Percentiles rank a stretch among this genome's conserved stretches.
phyloP scores from a whole-genome alignment of 169 alveolate genomes.

The Pseudocohnilembus persalinus region DNA sequence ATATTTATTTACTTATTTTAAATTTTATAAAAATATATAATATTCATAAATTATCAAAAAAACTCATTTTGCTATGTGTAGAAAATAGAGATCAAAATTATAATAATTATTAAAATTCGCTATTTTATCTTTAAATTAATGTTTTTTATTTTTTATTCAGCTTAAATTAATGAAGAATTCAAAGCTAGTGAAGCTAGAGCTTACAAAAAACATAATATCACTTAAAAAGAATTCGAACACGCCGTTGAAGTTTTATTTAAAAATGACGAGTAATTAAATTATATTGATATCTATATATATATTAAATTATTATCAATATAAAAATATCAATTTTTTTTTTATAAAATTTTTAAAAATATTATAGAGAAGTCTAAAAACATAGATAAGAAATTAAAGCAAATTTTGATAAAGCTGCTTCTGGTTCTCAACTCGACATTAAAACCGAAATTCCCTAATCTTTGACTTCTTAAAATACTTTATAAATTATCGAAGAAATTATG shows the following conservation, averaged over 20 bases:
- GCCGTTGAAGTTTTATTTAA: not conserved
- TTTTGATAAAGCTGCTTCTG: slow-evolving; percentile 21
- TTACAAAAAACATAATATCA: too few relatives aligned
- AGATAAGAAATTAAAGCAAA: not conserved
- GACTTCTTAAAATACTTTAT: slow-evolving; percentile 10
- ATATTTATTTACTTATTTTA: too few relatives aligned
- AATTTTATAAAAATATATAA: too few relatives aligned
- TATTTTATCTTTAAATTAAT: too few relatives aligned
- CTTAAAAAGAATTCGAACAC: not conserved
- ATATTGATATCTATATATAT: too few relatives aligned
- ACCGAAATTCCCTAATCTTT: slow-evolving; percentile 28
- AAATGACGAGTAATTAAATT: not conserved
- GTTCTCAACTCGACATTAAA: slow-evolving; percentile 4
- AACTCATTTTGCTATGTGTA: too few relatives aligned
- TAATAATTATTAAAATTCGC: too few relatives aligned
- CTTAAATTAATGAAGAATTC: not conserved
- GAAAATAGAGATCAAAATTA: too few relatives aligned
- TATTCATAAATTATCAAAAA: too few relatives aligned
- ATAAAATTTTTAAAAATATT: too few relatives aligned
- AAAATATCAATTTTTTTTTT: not conserved
- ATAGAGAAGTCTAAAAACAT: not conserved
- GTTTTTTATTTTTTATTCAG: not conserved
- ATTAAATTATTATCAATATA: too few relatives aligned
- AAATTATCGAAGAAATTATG: slow-evolving; percentile 21
- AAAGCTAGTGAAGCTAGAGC: not conserved